Conservation (phyloP, 768 basidiomycete genomes). For the Lyophyllum shimeji region DNA sequence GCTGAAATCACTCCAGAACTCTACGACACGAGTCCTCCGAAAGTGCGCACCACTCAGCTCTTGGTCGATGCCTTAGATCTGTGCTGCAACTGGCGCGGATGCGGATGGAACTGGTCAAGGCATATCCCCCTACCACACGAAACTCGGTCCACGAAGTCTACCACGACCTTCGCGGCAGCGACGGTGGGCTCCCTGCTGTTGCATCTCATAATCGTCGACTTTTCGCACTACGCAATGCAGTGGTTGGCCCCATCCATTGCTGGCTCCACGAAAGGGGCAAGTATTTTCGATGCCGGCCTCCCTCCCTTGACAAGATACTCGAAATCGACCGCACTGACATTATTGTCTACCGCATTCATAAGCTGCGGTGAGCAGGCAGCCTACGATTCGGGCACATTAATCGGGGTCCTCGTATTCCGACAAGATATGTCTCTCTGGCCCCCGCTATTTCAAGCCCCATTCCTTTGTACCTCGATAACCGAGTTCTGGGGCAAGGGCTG, state of each 20-base stretch:
- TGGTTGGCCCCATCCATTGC: slow-evolving; percentile 43
- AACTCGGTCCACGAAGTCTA: slow-evolving; percentile 38
- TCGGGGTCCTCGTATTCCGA: slow-evolving; percentile 44
- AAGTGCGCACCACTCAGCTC: slow-evolving; percentile 12
- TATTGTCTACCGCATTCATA: slow-evolving; percentile 40
- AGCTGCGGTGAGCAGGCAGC: slow-evolving; percentile 43
- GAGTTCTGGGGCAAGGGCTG: slow-evolving; percentile 66
- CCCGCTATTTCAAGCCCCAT: slow-evolving; percentile 59
- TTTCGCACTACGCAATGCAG: slow-evolving; percentile 45
- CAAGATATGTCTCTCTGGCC: slow-evolving; percentile 61
- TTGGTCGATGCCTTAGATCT: slow-evolving; percentile 50
- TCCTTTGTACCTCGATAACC: slow-evolving; percentile 51
- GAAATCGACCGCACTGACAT: slow-evolving; percentile 44
- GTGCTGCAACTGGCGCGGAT: slow-evolving; percentile 49
- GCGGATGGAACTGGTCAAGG: slow-evolving; percentile 61
- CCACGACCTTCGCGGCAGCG: slow-evolving; percentile 33
- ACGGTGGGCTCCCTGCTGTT: slow-evolving; percentile 32
- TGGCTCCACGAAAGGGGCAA: slow-evolving; percentile 35
- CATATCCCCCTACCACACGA: slow-evolving; percentile 40
- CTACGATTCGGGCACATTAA: slow-evolving; percentile 41
- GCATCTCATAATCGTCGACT: slow-evolving; percentile 42
- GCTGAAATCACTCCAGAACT: slow-evolving; percentile 9
- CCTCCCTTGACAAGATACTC: slow-evolving; percentile 34
- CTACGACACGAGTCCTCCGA: slow-evolving; percentile 8
- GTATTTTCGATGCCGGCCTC: slow-evolving; percentile 41